Percentiles rank a stretch among this genome's conserved stretches.
These are phyloP conservation scores for Lotus japonicus DNA, from an alignment of 306 rosid species.

Conservation along the genomic window DNA sequence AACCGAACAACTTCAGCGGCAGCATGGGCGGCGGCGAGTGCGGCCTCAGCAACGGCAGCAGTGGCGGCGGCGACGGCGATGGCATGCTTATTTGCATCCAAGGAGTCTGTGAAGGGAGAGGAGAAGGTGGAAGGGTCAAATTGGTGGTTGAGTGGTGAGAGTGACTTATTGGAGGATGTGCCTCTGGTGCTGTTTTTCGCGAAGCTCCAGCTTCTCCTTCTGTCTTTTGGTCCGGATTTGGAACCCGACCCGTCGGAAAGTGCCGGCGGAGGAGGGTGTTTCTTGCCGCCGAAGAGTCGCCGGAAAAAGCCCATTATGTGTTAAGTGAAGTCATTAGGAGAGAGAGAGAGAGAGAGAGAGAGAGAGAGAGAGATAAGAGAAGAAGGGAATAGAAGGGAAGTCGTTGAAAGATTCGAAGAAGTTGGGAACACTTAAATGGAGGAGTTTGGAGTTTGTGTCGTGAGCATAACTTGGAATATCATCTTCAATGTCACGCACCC, in stretches of 20 bases:
- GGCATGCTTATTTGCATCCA: slow-evolving; percentile 74
- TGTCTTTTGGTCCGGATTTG: slow-evolving; percentile 25
- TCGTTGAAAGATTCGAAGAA: background rate
- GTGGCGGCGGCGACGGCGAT: slow-evolving; percentile 91
- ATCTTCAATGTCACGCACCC: background rate
- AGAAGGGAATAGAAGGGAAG: background rate
- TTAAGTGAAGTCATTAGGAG: background rate
- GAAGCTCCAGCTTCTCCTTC: slow-evolving; percentile 41
- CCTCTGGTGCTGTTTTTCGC: slow-evolving; percentile 5
- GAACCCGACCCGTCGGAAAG: background rate
- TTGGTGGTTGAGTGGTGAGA: background rate
- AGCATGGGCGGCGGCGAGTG: slow-evolving; percentile 90
- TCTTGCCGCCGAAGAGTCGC: slow-evolving; percentile 67
- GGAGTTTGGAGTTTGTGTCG: slow-evolving; percentile 1
- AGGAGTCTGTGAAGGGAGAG: slow-evolving; percentile 9
- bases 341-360: background rate
- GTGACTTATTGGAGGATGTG: background rate
- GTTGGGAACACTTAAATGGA: slow-evolving; percentile 12
- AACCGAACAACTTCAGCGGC: slow-evolving; percentile 86
- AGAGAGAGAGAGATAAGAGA: background rate
- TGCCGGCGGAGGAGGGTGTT: slow-evolving; percentile 3
- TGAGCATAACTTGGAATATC: background rate
- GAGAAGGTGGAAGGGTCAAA: slow-evolving; percentile 12
- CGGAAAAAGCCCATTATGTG: slow-evolving; percentile 81
- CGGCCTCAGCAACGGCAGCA: slow-evolving; percentile 89